Percentiles rank a stretch among this genome's conserved stretches.
Evolutionary conservation across 371 early-diverging fungal species (phyloP).

Genomic region (Parasitella parasitica): DNA sequence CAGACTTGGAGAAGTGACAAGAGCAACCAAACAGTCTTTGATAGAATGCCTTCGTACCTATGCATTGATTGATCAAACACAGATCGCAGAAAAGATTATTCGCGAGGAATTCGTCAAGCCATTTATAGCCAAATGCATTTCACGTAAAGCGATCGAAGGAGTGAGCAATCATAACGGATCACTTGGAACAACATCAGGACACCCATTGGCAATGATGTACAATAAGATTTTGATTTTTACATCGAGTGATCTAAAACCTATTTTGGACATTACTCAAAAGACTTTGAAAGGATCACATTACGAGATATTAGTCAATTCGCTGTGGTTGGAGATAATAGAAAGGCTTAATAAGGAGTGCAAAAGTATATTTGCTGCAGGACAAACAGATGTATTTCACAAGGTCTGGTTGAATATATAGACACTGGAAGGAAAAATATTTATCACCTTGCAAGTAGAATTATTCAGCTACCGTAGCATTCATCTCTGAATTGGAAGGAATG

Average conservation of each 20-base stretch:
- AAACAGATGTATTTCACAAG: slow-evolving; percentile 72
- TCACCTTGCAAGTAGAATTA: slow-evolving; percentile 49
- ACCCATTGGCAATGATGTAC: slow-evolving; percentile 59
- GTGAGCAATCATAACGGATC: not conserved
- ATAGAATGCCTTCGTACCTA: slow-evolving; percentile 73
- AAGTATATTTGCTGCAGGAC: slow-evolving; percentile 69
- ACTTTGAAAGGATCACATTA: slow-evolving; percentile 69
- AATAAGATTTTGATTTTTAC: slow-evolving; percentile 58
- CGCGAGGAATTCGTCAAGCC: slow-evolving; percentile 60
- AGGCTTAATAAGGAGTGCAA: slow-evolving; percentile 52
- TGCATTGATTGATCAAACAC: slow-evolving; percentile 71
- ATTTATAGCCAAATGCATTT: slow-evolving; percentile 52
- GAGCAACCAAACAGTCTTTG: slow-evolving; percentile 55
- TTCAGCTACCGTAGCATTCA: slow-evolving; percentile 62
- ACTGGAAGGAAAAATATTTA: not conserved
- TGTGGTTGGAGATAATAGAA: slow-evolving; percentile 60
- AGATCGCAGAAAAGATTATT: slow-evolving; percentile 70
- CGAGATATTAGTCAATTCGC: slow-evolving; percentile 68
- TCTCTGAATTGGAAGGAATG: slow-evolving; percentile 55
- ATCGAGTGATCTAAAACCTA: slow-evolving; percentile 44
- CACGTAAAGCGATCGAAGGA: slow-evolving; percentile 21
- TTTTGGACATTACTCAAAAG: slow-evolving; percentile 62
- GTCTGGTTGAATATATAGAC: slow-evolving; percentile 28
- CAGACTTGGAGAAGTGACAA: slow-evolving; percentile 31
- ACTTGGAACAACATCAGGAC: not conserved